Evolutionary conservation across 139 green algal species (phyloP), one percentile per base, ranked within the genome.

Genomic region (Coelastrella sp.): DNA sequence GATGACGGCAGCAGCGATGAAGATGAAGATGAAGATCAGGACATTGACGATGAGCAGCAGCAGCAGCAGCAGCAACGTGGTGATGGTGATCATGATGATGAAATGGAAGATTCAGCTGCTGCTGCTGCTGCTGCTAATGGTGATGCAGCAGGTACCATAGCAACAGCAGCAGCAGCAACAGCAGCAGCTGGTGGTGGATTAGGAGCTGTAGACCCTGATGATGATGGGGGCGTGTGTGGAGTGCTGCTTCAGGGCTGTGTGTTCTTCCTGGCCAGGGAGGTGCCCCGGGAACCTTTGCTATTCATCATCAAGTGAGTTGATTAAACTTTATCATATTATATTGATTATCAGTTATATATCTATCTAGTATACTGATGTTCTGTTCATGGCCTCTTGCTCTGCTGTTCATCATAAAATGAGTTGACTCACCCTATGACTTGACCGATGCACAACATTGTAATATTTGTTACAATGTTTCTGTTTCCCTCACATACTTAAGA

Each of bases 231-330:
- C 0, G 66, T 98, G 76, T 99, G 97, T 87, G 92, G 87, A 14
- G 78, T 82, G 20, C 93, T 99, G 73, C 99, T 99, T 88, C 90
- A 93, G n/a, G 97, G 22, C 84, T 98, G 63, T 72, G 93, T 98
- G 10, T 99, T 99, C 93, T 99, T 98, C 91, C 93, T 99, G 70
- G 96, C 95, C 7, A 92, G 96, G 1, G 97, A 99, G 92, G 96
- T 98, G 73, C 97, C 98, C 0, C 87, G 95, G 0, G 98, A 99
- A 92, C 92, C 96, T 70, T 95, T 99, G 82, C 93, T 99, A 81
- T 95, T 99, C 49, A 94, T 99, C 6, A 97, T 99, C 61, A 93
- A 95, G 68, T 95, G 83, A 89, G 90, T 63, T 19, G 17, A 72
- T 82, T 22, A 4, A 57, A 22, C 20, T 78, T n/a, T n/a, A n/a